Base-by-base conservation (phyloP, 495 filamentous ascomycete genomes). In the Trichoderma erinaceum region DNA sequence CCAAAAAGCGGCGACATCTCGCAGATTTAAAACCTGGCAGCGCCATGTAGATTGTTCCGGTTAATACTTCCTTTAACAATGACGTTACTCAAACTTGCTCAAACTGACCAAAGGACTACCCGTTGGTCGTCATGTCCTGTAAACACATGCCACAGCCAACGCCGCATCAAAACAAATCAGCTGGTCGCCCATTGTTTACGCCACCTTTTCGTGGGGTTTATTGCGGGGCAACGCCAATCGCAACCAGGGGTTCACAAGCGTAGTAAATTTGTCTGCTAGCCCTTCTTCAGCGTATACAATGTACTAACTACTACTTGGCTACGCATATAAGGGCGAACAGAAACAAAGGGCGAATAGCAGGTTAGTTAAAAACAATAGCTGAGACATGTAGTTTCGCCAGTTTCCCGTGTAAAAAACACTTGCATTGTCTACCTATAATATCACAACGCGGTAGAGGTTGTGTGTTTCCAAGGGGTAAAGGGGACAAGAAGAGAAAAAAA, bases 161-260 rank as follows among this genome's bases (percentile, higher is more conserved):
- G 44, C 25, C 2, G 8, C 50, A 23, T 56, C 50, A 56, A 56
- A 56, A 56, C 50, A 56, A 56, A 56, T 56, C 50, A 16, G n/a
- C 50, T 56, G 8, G 50, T 23, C 21, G n/a, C 5, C 50, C 50
- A 11, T 21, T 56, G 50, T 56, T 56, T 56, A 56, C 21, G 16
- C n/a, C 50, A 56, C 50, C 50, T 5, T 56, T 56, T 56, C 50
- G 50, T 56, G 50, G 50, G 50, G 50, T 56, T 25, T 38, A 38
- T 56, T 56, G 50, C 50, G 50, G 50, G 50, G 50, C 50, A 56
- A 56, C 50, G 50, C 56, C 56, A 29, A 32, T 15, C 11, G 16
- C 10, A 27, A 23, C 21, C 50, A 32, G 56, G 25, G 56, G 23
- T 61, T 5, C 12, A 52, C 10, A 52, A 23, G 10, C 48, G 21